phyloP scores from a whole-genome alignment of 352 stramenopile species.

The Aphanomyces euteiches region DNA sequence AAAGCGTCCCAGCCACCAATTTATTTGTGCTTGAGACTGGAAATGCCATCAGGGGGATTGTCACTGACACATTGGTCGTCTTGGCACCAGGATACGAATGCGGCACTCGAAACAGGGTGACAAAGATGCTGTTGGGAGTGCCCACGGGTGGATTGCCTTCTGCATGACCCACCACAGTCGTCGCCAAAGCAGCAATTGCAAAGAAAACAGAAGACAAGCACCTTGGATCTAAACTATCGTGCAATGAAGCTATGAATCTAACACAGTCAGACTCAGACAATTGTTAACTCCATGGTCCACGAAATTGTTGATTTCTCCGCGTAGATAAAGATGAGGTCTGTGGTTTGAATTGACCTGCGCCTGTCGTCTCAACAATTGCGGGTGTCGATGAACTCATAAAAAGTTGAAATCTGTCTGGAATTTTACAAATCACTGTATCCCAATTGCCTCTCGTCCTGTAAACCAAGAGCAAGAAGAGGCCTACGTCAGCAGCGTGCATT shows the following conservation, averaged over 20 bases:
- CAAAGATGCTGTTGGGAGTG: conserved; percentile 21
- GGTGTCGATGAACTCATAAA: too few species aligned
- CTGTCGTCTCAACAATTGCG: neutral
- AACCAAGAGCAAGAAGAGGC: too few species aligned
- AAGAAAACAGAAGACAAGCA: neutral
- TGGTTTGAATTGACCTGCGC: too few species aligned
- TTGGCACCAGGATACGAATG: conserved; percentile 20
- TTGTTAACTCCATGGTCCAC: neutral
- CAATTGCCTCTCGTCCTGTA: too few species aligned
- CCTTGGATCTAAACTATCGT: neutral
- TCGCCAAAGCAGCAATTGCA: neutral
- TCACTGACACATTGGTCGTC: conserved; percentile 19
- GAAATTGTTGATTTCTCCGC: neutral
- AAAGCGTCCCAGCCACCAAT: conserved; percentile 23
- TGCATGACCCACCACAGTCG: conserved; percentile 9
- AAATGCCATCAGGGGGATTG: neutral
- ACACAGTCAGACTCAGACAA: neutral
- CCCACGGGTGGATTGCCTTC: conserved; percentile 12
- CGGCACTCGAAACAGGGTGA: conserved; percentile 16
- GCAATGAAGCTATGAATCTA: neutral
- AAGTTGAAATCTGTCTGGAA: too few species aligned
- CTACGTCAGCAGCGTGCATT: too few species aligned
- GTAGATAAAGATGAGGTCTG: neutral
- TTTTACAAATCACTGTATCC: too few species aligned
- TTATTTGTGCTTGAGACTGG: conserved; percentile 14